Evolutionary conservation across 805 yeast genomes (phyloP).

Genomic region (Yarrowia sp.): DNA sequence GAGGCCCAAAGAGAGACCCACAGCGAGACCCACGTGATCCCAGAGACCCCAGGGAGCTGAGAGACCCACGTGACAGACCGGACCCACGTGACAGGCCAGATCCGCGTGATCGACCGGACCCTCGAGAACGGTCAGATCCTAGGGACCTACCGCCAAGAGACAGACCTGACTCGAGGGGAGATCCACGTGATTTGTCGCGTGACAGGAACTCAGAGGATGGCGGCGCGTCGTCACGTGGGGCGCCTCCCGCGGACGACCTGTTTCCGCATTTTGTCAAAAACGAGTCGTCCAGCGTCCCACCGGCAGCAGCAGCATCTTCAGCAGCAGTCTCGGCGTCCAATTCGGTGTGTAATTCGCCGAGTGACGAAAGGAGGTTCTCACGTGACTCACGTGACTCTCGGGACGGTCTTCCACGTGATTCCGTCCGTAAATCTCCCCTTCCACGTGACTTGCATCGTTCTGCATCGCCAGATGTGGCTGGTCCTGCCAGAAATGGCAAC

Average conservation of each 20-base stretch:
- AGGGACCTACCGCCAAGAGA: slow-evolving; percentile 5
- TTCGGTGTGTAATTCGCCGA: slow-evolving; percentile 23
- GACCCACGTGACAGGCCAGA: neutral
- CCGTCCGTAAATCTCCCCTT: slow-evolving; percentile 1
- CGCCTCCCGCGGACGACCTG: slow-evolving; percentile 8
- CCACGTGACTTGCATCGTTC: slow-evolving; percentile 24
- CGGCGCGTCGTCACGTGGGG: slow-evolving; percentile 1
- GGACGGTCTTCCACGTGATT: slow-evolving; percentile 9
- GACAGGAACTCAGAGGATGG: neutral
- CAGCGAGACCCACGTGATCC: slow-evolving; percentile 4
- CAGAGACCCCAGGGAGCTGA: neutral
- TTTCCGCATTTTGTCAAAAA: slow-evolving; percentile 34
- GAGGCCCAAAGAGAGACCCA: neutral
- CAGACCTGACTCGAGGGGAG: slow-evolving; percentile 1
- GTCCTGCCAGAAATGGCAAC: slow-evolving; percentile 9
- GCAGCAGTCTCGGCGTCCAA: slow-evolving; percentile 8
- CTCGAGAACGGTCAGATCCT: slow-evolving; percentile 1
- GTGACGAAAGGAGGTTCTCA: slow-evolving; percentile 23
- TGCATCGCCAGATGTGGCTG: neutral
- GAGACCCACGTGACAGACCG: slow-evolving; percentile 8
- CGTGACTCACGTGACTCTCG: slow-evolving; percentile 26
- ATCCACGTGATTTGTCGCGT: slow-evolving; percentile 3
- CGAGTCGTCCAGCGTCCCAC: slow-evolving; percentile 1
- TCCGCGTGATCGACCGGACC: slow-evolving; percentile 11
- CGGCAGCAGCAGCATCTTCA: slow-evolving; percentile 4